Percentiles rank a stretch among this genome's conserved stretches.
phyloP scores from a whole-genome alignment of 2,329 filamentous ascomycete genomes.

The Beauveria caledonica region DNA sequence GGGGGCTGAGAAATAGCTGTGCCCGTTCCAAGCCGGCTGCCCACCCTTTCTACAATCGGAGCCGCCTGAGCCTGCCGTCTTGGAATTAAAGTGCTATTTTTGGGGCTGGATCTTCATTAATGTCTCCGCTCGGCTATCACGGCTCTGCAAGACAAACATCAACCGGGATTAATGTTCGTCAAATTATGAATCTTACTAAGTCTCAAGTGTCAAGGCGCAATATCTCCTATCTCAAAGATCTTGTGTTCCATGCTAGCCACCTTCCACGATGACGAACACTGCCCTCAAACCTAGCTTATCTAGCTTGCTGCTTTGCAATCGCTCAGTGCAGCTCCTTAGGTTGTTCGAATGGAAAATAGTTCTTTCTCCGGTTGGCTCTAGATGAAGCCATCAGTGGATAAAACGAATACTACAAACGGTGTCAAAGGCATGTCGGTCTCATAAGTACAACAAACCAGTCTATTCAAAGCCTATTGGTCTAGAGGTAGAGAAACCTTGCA shows the following conservation, averaged over 20 bases:
- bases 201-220: background rate
- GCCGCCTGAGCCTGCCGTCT: background rate
- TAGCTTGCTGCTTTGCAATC: background rate
- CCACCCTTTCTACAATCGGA: background rate
- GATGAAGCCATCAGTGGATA: background rate
- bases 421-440: background rate
- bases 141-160: background rate
- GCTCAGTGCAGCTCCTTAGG: background rate
- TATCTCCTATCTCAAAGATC: background rate
- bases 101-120: background rate
- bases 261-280: too few relatives aligned
- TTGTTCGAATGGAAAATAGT: background rate
- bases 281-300: too few relatives aligned
- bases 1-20: background rate
- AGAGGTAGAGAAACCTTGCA: too few relatives aligned
- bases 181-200: background rate
- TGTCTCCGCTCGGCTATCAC: conserved; percentile 1
- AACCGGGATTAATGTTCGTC: background rate
- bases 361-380: background rate
- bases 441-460: background rate
- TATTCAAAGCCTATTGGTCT: too few relatives aligned
- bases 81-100: background rate
- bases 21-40: background rate
- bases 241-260: background rate
- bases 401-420: background rate